Evolutionary conservation across 1,284 basidiomycete species (phyloP), one percentile per base, ranked within the genome.

Genomic region (Trametes pubescens): DNA sequence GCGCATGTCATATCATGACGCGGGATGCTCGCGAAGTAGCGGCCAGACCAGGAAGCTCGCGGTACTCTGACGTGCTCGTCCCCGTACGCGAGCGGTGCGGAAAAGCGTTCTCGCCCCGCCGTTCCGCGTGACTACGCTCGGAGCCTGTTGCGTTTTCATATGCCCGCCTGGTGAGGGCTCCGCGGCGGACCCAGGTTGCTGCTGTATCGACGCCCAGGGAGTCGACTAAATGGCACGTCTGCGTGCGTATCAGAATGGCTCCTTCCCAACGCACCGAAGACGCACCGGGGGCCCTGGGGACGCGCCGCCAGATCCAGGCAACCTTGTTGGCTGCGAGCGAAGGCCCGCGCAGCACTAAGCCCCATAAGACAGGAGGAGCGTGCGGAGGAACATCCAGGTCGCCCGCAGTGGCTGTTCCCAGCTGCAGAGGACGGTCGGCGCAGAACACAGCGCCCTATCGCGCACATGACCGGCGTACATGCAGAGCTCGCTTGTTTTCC

Each of bases 281-380:
- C 58, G 38, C 46, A 55, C 61, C 59, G 26, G 57, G n/a, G 64
- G 35, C 43, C 57, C 49, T 47, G 59, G 56, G 57, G 56, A 51
- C 48, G 10, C 57, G 16, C 35, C 54, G 51, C 62, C 64, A 40
- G 26, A 62, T 64, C 40, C 57, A 64, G 64, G 64, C 64, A 68
- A 48, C 64, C 47, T 68, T 68, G 67, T 68, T 58, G 43, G 54
- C 55, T 46, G 64, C 56, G 56, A 59, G 64, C 56, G 56, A 59
- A 53, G 46, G 21, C 48, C 53, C 53, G 53, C 53, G 59, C 47
- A 57, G 55, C 38, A 48, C 66, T 65, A 62, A 35, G 37, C 61
- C 61, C 37, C 56, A 63, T 57, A 51, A 21, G 66, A 56, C 53
- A 65, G 48, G 61, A 51, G 40, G 51, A 51, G 48, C 48, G 51